Conservation (phyloP, 345 rosid species). For the Hevea brasiliensis region DNA sequence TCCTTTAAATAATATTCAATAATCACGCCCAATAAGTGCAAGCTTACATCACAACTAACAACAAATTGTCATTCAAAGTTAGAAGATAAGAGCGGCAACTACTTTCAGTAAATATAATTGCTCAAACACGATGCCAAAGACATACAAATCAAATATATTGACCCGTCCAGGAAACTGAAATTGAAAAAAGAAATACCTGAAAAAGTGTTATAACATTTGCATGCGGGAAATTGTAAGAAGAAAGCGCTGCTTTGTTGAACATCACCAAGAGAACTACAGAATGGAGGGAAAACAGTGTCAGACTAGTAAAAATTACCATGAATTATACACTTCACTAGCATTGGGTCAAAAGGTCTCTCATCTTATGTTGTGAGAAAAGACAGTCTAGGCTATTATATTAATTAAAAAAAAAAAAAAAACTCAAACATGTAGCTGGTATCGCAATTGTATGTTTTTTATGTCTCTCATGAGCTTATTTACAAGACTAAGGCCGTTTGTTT, state of each 20-base stretch:
- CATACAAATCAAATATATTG: neutral
- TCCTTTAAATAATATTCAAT: neutral
- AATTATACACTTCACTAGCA: too few relatives aligned
- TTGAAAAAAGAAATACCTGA: conserved; percentile 46
- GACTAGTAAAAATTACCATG: neutral
- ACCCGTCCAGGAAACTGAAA: neutral
- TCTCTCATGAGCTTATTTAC: neutral
- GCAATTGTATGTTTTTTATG: too few relatives aligned
- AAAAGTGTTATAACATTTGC: conserved; percentile 67
- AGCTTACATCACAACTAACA: neutral
- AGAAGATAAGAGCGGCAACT: neutral
- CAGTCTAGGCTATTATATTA: too few relatives aligned
- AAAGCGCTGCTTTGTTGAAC: conserved; percentile 75
- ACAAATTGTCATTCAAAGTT: neutral
- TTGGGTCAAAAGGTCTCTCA: too few relatives aligned
- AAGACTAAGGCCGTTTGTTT: neutral
- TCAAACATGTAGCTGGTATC: too few relatives aligned
- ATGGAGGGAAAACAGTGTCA: conserved; percentile 9
- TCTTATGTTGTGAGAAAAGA: too few relatives aligned
- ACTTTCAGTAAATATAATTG: conserved; percentile 1
- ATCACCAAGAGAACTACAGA: conserved; percentile 67
- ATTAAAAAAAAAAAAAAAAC: too few relatives aligned
- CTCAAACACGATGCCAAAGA: neutral
- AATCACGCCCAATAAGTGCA: neutral
- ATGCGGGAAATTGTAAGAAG: conserved; percentile 59